These are phyloP conservation scores for Lactarius evosmus DNA, from an alignment of 768 basidiomycete genomes.

Conservation along the genomic window DNA sequence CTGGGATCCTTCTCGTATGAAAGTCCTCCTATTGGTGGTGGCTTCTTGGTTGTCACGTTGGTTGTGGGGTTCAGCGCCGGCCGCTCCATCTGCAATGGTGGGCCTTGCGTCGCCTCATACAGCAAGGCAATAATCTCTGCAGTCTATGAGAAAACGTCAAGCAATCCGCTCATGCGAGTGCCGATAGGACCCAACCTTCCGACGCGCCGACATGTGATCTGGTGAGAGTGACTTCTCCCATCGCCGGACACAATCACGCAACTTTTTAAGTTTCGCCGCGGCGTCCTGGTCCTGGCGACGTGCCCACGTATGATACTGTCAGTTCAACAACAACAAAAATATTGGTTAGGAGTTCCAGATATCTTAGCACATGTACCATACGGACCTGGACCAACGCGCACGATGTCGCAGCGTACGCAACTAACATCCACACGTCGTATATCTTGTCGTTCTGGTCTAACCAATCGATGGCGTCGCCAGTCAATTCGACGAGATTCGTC, in stretches of 20 bases:
- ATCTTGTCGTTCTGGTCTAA: conserved; percentile 73
- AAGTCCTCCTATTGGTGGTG: conserved; percentile 48
- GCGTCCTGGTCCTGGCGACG: conserved; percentile 75
- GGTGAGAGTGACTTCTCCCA: conserved; percentile 88
- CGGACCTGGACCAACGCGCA: conserved; percentile 88
- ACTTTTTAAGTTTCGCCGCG: conserved; percentile 66
- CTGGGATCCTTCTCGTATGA: conserved; percentile 77
- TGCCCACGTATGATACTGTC: conserved; percentile 91
- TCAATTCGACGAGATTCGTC: conserved; percentile 66
- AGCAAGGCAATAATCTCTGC: conserved; percentile 89
- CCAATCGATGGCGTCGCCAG: conserved; percentile 87
- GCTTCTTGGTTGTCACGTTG: conserved; percentile 56
- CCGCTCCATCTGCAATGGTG: conserved; percentile 45
- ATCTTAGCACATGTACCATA: conserved; percentile 6
- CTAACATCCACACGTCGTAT: conserved; percentile 85
- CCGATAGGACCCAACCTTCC: conserved; percentile 61
- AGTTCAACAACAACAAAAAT: conserved; percentile 10
- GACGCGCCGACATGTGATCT: conserved; percentile 92
- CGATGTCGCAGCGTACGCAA: conserved; percentile 83
- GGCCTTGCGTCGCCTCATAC: conserved; percentile 91
- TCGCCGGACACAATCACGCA: conserved; percentile 79
- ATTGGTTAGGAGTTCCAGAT: neutral
- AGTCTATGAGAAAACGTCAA: conserved; percentile 48
- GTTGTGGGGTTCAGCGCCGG: conserved; percentile 79
- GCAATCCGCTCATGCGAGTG: conserved; percentile 15